A percentile compares a stretch with the other conserved stretches of the same genome.
phyloP scores from a whole-genome alignment of 2,329 filamentous ascomycete genomes.

The Aspergillus spinulosporus region DNA sequence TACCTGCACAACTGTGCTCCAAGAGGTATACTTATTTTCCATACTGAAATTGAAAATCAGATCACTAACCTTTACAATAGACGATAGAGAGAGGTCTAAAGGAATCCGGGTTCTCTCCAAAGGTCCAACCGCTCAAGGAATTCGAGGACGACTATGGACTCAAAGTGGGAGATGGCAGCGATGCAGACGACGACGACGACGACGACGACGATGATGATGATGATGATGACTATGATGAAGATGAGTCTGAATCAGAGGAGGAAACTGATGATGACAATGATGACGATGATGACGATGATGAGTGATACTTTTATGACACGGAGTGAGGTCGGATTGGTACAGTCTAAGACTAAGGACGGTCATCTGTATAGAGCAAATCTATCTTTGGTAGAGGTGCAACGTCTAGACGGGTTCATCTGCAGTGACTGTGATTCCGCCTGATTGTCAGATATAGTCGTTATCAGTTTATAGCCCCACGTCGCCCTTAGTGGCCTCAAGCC shows the following conservation, averaged over 20 bases:
- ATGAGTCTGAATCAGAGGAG: background rate
- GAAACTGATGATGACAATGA: background rate
- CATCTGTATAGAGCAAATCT: background rate
- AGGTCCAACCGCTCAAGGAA: conserved; percentile 70
- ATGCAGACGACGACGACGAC: conserved; percentile 44
- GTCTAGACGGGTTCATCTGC: background rate
- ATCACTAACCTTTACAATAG: conserved; percentile 49
- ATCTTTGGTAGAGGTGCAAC: background rate
- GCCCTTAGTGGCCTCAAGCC: no score
- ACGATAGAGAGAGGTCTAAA: conserved; percentile 73
- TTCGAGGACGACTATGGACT: conserved; percentile 92
- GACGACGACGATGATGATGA: conserved; percentile 16
- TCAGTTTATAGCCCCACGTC: no score
- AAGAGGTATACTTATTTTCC: conserved; percentile 63
- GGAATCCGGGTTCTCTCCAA: conserved; percentile 73
- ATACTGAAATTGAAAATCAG: conserved; percentile 6
- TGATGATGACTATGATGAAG: background rate
- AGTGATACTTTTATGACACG: background rate
- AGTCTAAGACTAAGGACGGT: background rate
- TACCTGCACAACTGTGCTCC: conserved; percentile 82
- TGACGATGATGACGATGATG: background rate
- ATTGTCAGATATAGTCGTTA: background rate
- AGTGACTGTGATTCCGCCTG: background rate
- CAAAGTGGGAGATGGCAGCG: conserved; percentile 59
- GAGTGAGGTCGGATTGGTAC: background rate